Evolutionary conservation across 495 filamentous ascomycete species (phyloP).

Genomic region (Neurospora sp.): DNA sequence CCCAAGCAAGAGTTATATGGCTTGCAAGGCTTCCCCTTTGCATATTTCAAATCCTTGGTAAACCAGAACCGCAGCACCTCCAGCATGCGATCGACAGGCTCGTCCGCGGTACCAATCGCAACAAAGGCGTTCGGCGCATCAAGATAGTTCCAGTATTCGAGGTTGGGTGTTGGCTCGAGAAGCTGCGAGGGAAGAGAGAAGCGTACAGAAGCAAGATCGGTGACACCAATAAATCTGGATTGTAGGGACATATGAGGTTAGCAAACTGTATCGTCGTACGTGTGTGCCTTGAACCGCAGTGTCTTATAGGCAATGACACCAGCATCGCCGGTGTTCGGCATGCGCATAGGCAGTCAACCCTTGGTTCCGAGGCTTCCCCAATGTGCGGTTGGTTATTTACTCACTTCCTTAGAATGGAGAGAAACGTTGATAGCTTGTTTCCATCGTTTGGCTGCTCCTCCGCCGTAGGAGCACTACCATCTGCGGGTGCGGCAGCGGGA

Average conservation of each 20-base stretch:
- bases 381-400: slow-evolving; percentile 10
- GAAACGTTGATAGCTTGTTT: slow-evolving; percentile 74
- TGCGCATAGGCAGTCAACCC: background rate
- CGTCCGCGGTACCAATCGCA: slow-evolving; percentile 90
- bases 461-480: background rate
- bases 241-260: background rate
- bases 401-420: slow-evolving; percentile 74
- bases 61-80: slow-evolving; percentile 95
- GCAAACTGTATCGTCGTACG: background rate
- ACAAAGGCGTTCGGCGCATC: slow-evolving; percentile 92
- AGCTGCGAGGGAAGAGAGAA: slow-evolving; percentile 95
- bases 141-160: slow-evolving; percentile 98
- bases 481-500: background rate
- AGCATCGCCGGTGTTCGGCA: background rate
- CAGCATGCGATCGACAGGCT: slow-evolving; percentile 83
- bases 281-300: background rate
- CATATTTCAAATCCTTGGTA: slow-evolving; percentile 97
- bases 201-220: slow-evolving; percentile 88
- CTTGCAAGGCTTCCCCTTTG: slow-evolving; percentile 97
- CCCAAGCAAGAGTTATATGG: slow-evolving; percentile 95
- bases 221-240: slow-evolving; percentile 77
- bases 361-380: background rate
- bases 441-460: slow-evolving; percentile 66
- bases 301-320: background rate
- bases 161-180: slow-evolving; percentile 86